Evolutionary conservation across 257 asterid genomes (phyloP).

Genomic region (Solanum commersonii): DNA sequence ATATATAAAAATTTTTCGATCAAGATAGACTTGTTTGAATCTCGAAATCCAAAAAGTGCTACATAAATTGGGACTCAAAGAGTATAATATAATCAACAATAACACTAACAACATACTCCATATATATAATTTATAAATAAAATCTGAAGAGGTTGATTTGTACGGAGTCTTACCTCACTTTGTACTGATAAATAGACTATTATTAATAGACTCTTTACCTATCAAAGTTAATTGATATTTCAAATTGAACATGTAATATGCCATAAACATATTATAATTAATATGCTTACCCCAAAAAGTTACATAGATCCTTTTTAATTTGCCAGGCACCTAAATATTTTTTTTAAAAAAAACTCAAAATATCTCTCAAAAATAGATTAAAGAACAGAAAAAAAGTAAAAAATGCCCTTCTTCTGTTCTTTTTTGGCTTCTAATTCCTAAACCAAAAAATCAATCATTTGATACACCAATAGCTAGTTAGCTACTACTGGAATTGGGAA

Average conservation of each 20-base stretch:
- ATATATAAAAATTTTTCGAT: too few relatives aligned
- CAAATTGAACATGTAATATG: not conserved
- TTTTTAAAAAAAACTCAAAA: not conserved
- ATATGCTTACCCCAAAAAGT: not conserved
- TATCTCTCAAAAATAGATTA: not conserved
- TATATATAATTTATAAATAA: too few relatives aligned
- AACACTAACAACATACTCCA: not conserved
- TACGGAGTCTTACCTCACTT: not conserved
- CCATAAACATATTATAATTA: not conserved
- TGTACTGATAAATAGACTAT: rapidly evolving
- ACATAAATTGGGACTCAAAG: too few relatives aligned
- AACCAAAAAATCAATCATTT: conserved; percentile 5
- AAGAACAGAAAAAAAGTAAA: conserved; percentile 13
- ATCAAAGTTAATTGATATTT: not conserved
- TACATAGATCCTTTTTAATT: not conserved
- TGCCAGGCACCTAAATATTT: not conserved
- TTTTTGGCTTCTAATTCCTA: not conserved
- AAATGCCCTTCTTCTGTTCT: conserved; percentile 3
- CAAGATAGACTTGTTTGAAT: too few relatives aligned
- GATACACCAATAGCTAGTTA: conserved; percentile 30
- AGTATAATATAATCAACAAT: not conserved
- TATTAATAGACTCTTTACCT: not conserved
- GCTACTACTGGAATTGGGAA: conserved; percentile 8
- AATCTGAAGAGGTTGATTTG: too few relatives aligned
- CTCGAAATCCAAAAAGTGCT: too few relatives aligned